These are phyloP conservation scores for Aspergillus sp. DNA, from an alignment of 2,329 filamentous ascomycete genomes.

Conservation along the genomic window DNA sequence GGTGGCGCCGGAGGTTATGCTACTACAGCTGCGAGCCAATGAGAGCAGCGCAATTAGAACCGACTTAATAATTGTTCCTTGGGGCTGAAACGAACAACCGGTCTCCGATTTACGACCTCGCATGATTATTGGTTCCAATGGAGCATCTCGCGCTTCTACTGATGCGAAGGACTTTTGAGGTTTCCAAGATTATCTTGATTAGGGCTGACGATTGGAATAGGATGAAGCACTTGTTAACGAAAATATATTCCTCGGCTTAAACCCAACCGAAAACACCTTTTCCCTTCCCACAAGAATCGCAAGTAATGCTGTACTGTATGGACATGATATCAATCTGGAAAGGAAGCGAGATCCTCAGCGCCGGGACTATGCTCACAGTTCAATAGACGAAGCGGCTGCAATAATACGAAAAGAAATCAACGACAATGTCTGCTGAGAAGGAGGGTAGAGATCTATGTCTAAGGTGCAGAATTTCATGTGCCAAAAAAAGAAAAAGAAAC, in stretches of 20 bases:
- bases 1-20: no score
- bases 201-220: no score
- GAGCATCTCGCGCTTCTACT: no score
- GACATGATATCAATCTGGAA: slow-evolving; percentile 1
- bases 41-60: no score
- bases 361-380: slow-evolving; percentile 8
- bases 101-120: no score
- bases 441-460: slow-evolving; percentile 10
- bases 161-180: no score
- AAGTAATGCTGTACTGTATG: background rate
- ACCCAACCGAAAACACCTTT: background rate
- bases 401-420: background rate
- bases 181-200: no score
- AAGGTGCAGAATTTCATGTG: slow-evolving; percentile 9
- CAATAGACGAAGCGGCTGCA: background rate
- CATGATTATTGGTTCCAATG: no score
- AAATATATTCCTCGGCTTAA: background rate
- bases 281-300: background rate
- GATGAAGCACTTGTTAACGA: no score
- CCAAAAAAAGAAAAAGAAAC: background rate
- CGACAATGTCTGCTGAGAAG: background rate
- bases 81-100: background rate
- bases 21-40: no score
- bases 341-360: background rate
- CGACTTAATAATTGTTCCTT: background rate